Conservation (phyloP, 2,329 filamentous ascomycete genomes). For the Parascedosporium putredinis region DNA sequence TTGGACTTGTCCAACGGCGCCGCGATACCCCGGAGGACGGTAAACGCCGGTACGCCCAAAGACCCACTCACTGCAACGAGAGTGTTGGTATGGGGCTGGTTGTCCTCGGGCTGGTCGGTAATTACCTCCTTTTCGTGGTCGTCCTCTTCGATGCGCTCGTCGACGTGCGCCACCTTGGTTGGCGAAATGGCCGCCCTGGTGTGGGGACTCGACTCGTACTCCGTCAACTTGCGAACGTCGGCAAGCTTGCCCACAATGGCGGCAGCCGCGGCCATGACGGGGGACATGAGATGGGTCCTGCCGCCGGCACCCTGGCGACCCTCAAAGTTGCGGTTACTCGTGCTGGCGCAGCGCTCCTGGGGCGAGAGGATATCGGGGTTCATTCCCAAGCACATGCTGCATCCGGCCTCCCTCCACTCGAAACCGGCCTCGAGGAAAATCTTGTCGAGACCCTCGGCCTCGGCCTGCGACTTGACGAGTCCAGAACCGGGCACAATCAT, state of each 20-base stretch:
- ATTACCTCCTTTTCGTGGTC: conserved; percentile 43
- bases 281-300: conserved; percentile 91
- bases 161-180: conserved; percentile 34
- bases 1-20: conserved; percentile 82
- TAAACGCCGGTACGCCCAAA: conserved; percentile 73
- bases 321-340: conserved; percentile 96
- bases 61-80: conserved; percentile 35
- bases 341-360: conserved; percentile 86
- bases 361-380: conserved; percentile 95
- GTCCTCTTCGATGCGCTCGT: conserved; percentile 41
- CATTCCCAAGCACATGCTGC: conserved; percentile 99
- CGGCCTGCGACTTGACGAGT: conserved; percentile 83
- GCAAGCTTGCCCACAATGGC: conserved; percentile 84
- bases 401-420: conserved; percentile 96
- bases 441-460: conserved; percentile 84
- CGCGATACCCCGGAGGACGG: conserved; percentile 71
- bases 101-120: conserved; percentile 52
- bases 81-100: conserved; percentile 54
- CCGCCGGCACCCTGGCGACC: conserved; percentile 87
- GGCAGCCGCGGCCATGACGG: conserved; percentile 89
- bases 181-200: conserved; percentile 42
- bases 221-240: conserved; percentile 73
- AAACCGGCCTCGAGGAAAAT: conserved; percentile 89
- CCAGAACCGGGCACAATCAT: conserved; percentile 96
- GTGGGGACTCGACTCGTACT: conserved; percentile 48